Evolutionary conservation across 768 basidiomycete genomes (phyloP), one percentile per base, ranked within the genome.

Genomic region (Suillus lakei): DNA sequence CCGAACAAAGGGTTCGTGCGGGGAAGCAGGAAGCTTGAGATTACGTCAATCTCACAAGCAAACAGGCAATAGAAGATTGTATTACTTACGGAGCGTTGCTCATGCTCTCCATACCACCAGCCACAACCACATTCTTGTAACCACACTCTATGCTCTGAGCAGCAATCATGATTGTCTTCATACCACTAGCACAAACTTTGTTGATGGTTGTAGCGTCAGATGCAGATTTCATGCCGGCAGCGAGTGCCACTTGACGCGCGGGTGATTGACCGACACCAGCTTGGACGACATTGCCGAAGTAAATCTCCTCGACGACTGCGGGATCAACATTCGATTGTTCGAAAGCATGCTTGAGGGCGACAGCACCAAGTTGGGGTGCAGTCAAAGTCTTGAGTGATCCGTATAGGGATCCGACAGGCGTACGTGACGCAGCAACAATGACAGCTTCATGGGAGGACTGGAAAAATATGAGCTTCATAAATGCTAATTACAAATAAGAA

Each of bases 71-170:
- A 65, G n/a, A 51, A 30, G 50, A 18, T 62, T 8, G 44, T 48
- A 59, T 59, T 5, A 88, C 97, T 74, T 75, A 98, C 96, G 98
- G 98, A 59, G 96, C 95, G 71, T 98, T 93, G 77, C 93, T 96
- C 98, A 99, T 99, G 82, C 93, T 96, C 83, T 99, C 98, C 95
- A 95, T 98, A 66, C 98, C 98, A 70, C 98, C 98, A 64, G 96
- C 96, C 30, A 89, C 94, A 70, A 98, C 91, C 59, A 98, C 86
- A 46, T 80, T 88, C 66, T 91, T 89, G 75, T 97, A 89, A 60
- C 98, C 98, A 28, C 90, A 84, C 76, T 90, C 85, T 73, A 99
- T 95, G 72, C 86, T 88, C 82, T 99, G 98, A 32, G 95, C 86
- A 63, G 95, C 98, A 67, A 99, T 84, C 79, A 95, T 98, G 80